These are phyloP conservation scores for Talaromyces borbonicus DNA, from an alignment of 495 filamentous ascomycete genomes.

Conservation along the genomic window DNA sequence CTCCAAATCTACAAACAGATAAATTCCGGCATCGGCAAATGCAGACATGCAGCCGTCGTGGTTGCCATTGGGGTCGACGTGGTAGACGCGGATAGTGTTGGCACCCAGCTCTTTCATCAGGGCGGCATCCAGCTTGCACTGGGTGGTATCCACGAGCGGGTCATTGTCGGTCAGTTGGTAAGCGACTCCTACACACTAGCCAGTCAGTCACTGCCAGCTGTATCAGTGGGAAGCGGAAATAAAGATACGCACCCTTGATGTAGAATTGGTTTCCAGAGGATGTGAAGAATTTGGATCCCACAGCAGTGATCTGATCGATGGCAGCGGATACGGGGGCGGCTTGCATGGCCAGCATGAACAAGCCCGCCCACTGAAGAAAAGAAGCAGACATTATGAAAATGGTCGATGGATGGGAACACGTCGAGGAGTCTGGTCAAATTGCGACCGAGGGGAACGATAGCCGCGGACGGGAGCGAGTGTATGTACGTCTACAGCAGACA, in stretches of 20 bases:
- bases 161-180: slow-evolving; percentile 60
- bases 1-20: slow-evolving; percentile 74
- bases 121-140: slow-evolving; percentile 68
- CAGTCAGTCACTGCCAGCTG: not conserved
- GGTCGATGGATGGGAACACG: not conserved
- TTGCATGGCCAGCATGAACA: slow-evolving; percentile 24
- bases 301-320: slow-evolving; percentile 50
- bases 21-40: slow-evolving; percentile 65
- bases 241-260: slow-evolving; percentile 53
- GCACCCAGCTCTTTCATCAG: slow-evolving; percentile 73
- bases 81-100: slow-evolving; percentile 85
- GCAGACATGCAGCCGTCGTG: slow-evolving; percentile 62
- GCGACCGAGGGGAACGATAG: not conserved
- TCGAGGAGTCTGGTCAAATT: no score
- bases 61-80: slow-evolving; percentile 60
- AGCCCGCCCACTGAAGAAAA: slow-evolving; percentile 3
- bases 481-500: not conserved
- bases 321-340: slow-evolving; percentile 18
- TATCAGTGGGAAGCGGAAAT: not conserved
- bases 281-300: slow-evolving; percentile 80
- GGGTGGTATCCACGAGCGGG: slow-evolving; percentile 61
- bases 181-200: slow-evolving; percentile 49
- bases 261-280: slow-evolving; percentile 69
- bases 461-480: slow-evolving; percentile 1
- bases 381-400: not conserved